A percentile compares a stretch with the other conserved stretches of the same genome.
These are phyloP conservation scores for Rubus idaeus DNA, from an alignment of 306 rosid species.

Conservation along the genomic window DNA sequence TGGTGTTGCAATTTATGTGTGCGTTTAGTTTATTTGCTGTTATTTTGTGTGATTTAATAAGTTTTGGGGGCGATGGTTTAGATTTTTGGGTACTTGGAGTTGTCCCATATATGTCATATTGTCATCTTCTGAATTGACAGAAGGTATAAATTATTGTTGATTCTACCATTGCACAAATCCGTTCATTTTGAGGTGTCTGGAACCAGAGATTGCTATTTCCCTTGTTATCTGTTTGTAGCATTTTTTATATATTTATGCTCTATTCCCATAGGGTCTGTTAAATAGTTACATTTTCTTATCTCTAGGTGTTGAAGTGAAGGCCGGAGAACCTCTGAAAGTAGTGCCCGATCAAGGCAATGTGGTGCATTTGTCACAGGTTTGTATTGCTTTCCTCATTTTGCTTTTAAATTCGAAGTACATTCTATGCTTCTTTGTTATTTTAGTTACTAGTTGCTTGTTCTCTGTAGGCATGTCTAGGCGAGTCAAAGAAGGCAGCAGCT, in stretches of 20 bases:
- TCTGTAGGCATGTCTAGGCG: slow-evolving; percentile 75
- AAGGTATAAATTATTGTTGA: no score
- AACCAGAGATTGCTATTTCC: no score
- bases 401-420: neutral
- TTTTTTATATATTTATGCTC: neutral
- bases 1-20: no score
- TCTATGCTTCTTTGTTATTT: neutral
- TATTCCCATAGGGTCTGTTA: neutral
- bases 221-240: neutral
- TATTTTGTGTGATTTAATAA: neutral
- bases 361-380: slow-evolving; percentile 88
- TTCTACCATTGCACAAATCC: no score
- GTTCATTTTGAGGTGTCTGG: no score
- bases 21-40: no score
- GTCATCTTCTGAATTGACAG: no score
- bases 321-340: slow-evolving; percentile 59
- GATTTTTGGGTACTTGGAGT: no score
- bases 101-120: no score
- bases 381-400: neutral
- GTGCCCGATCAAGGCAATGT: slow-evolving; percentile 33
- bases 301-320: slow-evolving; percentile 85
- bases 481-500: slow-evolving; percentile 53
- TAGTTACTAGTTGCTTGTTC: neutral
- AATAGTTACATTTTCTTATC: neutral
- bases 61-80: no score